These are phyloP conservation scores for Oidium heveae DNA, from an alignment of 2,329 filamentous ascomycete species.

Conservation along the genomic window DNA sequence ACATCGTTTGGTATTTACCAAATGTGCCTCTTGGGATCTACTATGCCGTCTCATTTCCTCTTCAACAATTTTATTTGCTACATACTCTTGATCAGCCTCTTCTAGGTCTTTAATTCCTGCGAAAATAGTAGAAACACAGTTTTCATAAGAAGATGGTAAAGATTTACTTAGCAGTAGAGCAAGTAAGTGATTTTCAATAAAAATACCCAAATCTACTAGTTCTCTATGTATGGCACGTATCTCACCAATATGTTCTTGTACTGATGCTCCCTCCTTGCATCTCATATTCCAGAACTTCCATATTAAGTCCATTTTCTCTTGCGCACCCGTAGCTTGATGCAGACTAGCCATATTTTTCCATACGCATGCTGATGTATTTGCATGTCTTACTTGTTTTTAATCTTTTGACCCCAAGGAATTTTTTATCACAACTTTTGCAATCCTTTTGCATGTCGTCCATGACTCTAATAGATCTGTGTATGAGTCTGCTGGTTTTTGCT, in stretches of 20 bases:
- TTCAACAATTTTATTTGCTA: neutral
- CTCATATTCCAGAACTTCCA: neutral
- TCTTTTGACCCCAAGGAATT: neutral
- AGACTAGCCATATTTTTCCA: neutral
- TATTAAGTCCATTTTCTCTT: neutral
- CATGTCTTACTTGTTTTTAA: neutral
- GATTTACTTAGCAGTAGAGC: neutral
- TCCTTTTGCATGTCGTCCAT: neutral
- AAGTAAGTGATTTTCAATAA: neutral
- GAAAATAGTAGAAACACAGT: neutral
- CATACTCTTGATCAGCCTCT: neutral
- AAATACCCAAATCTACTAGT: neutral
- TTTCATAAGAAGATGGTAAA: neutral
- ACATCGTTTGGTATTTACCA: neutral
- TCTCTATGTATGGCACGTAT: neutral
- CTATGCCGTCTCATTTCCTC: neutral
- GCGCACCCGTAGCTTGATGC: neutral
- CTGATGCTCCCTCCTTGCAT: neutral
- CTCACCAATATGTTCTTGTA: neutral
- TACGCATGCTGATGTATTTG: neutral
- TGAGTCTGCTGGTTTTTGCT: neutral
- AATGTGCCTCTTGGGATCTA: neutral
- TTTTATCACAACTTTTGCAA: neutral
- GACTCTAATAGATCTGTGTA: neutral
- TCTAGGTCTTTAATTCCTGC: neutral